Evolutionary conservation across 441 rosid genomes (phyloP).

Genomic region (Syzygium malaccense): DNA sequence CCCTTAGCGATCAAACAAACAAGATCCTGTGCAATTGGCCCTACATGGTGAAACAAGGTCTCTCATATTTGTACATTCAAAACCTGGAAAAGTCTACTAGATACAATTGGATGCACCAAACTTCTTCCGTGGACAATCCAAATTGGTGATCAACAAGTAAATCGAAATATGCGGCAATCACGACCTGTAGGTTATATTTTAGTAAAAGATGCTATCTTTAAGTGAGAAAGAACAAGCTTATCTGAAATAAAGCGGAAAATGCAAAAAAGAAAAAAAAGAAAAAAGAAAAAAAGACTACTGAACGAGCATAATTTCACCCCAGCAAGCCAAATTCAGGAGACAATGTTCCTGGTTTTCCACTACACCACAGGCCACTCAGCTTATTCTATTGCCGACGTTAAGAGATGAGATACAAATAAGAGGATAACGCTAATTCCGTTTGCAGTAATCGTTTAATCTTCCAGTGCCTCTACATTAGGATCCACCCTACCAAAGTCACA

Average conservation of each 20-base stretch:
- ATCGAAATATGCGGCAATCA: background rate
- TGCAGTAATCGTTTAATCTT: no score
- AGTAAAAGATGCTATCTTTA: background rate
- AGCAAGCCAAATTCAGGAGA: background rate
- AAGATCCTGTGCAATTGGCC: background rate
- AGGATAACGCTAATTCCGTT: no score
- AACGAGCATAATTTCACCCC: background rate
- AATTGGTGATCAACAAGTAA: background rate
- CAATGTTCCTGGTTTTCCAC: background rate
- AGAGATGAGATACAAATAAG: background rate
- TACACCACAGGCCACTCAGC: background rate
- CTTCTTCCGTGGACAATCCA: background rate
- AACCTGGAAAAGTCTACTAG: background rate
- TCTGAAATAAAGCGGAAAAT: background rate
- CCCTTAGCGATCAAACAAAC: fast-evolving
- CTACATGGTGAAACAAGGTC: background rate
- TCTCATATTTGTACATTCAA: background rate
- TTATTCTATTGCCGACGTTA: background rate
- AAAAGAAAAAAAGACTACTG: background rate
- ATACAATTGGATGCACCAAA: background rate
- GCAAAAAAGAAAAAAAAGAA: background rate
- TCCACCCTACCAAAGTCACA: no score
- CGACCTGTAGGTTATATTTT: background rate
- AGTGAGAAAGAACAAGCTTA: background rate
- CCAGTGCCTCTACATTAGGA: no score